A percentile compares a stretch with the other conserved stretches of the same genome.
Evolutionary conservation across 2,329 filamentous ascomycete species (phyloP).

Genomic region (Exserohilum turcica): DNA sequence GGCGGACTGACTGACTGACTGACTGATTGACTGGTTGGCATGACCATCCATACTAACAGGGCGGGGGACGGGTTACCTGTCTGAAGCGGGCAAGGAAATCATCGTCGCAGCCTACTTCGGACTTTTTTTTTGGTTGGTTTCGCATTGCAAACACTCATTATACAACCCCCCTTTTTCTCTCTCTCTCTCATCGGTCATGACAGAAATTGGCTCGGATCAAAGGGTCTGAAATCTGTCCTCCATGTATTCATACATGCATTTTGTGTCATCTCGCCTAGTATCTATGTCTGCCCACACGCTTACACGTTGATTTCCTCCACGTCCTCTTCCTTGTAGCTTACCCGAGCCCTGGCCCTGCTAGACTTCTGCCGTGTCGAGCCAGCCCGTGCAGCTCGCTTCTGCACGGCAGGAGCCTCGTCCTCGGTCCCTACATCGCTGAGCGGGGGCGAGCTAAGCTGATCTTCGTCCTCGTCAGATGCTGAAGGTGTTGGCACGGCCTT

Average conservation of each 20-base stretch:
- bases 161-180: not conserved
- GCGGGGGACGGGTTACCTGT: constrained; percentile 15
- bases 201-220: no score
- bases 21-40: no score
- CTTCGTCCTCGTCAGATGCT: constrained; percentile 46
- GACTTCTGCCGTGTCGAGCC: constrained; percentile 35
- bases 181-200: no score
- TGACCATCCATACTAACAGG: not conserved
- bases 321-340: constrained; percentile 47
- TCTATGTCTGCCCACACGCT: not conserved
- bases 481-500: constrained; percentile 52
- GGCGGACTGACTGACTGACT: no score
- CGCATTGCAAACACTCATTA: not conserved
- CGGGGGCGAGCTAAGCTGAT: constrained; percentile 40
- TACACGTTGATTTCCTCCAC: constrained; percentile 36
- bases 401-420: constrained; percentile 27
- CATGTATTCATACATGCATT: not conserved
- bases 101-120: constrained; percentile 16
- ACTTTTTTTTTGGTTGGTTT: constrained; percentile 11
- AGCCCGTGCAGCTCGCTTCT: constrained; percentile 32
- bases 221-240: no score
- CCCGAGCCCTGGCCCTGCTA: constrained; percentile 28
- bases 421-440: constrained; percentile 49
- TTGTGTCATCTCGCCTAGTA: no score
- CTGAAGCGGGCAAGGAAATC: constrained; percentile 25